Conservation (phyloP, 257 asterid species). For the Schizonepeta tenuifolia region DNA sequence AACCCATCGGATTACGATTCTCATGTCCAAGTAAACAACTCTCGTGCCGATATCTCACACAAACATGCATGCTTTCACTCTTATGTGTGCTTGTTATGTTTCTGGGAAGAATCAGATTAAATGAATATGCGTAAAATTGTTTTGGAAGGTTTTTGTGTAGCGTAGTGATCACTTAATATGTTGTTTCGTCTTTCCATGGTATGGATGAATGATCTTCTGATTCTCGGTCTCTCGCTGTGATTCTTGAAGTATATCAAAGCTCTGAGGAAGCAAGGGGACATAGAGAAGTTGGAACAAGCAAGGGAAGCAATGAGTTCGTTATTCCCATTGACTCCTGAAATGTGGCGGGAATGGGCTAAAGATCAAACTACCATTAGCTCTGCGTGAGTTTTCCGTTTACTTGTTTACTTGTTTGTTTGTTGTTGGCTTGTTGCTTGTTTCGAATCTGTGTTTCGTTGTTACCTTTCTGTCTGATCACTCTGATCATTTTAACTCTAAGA, state of each 20-base stretch:
- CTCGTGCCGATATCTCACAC: conserved; percentile 9
- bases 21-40: conserved; percentile 65
- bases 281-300: conserved; percentile 82
- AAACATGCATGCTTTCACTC: not conserved
- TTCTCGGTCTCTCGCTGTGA: conserved; percentile 22
- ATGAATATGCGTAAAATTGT: not conserved
- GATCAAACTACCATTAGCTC: conserved; percentile 72
- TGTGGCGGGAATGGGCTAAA: conserved; percentile 98
- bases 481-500: not conserved
- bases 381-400: conserved; percentile 47
- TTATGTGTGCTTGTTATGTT: not conserved
- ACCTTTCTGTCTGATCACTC: not conserved
- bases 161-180: not conserved
- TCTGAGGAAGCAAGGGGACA: conserved; percentile 86
- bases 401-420: conserved; percentile 10
- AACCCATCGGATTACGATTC: conserved; percentile 76
- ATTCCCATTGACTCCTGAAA: conserved; percentile 76
- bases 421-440: conserved; percentile 3
- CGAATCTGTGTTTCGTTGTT: not conserved
- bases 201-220: not conserved
- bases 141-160: conserved; percentile 9
- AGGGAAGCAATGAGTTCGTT: conserved; percentile 86
- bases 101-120: not conserved
- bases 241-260: conserved; percentile 64
- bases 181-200: not conserved